Conservation (phyloP, 441 rosid species). For the Jatropha podagrica region DNA sequence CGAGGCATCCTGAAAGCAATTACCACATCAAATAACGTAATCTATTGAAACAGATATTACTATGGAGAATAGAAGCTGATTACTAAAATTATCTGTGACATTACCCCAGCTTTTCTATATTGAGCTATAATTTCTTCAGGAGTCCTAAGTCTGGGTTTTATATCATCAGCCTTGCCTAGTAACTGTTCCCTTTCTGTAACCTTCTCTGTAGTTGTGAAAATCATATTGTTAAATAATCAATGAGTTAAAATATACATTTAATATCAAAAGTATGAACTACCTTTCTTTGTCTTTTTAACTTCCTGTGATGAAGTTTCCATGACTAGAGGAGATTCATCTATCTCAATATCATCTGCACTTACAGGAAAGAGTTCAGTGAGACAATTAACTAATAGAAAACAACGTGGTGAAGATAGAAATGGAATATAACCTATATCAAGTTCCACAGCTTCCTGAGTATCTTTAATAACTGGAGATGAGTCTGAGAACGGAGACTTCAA, state of each 20-base stretch:
- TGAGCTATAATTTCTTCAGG: slow-evolving; percentile 57
- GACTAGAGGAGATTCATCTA: slow-evolving; percentile 44
- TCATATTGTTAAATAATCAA: slow-evolving; percentile 8
- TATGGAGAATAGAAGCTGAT: slow-evolving; percentile 2
- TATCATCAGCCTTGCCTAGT: slow-evolving; percentile 45
- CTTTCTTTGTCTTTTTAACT: slow-evolving; percentile 30
- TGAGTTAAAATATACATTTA: slow-evolving; percentile 3
- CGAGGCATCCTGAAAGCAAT: slow-evolving; percentile 50
- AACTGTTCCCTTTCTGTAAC: slow-evolving; percentile 50
- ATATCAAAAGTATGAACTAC: slow-evolving; percentile 28
- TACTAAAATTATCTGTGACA: slow-evolving; percentile 2
- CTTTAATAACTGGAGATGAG: slow-evolving; percentile 24
- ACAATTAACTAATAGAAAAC: background rate
- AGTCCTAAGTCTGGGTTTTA: slow-evolving; percentile 54
- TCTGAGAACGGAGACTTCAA: slow-evolving; percentile 37
- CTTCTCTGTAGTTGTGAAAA: slow-evolving; percentile 37
- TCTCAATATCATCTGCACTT: slow-evolving; percentile 55
- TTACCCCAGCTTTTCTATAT: slow-evolving; percentile 59
- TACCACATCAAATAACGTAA: slow-evolving; percentile 4
- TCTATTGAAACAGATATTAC: slow-evolving; percentile 10
- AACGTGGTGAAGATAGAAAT: background rate
- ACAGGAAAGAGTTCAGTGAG: background rate
- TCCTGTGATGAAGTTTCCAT: slow-evolving; percentile 33
- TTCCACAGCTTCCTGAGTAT: slow-evolving; percentile 41
- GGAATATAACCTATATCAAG: slow-evolving; percentile 51